Conservation (phyloP, 2,329 filamentous ascomycete genomes). For the Dothistroma septosporum region DNA sequence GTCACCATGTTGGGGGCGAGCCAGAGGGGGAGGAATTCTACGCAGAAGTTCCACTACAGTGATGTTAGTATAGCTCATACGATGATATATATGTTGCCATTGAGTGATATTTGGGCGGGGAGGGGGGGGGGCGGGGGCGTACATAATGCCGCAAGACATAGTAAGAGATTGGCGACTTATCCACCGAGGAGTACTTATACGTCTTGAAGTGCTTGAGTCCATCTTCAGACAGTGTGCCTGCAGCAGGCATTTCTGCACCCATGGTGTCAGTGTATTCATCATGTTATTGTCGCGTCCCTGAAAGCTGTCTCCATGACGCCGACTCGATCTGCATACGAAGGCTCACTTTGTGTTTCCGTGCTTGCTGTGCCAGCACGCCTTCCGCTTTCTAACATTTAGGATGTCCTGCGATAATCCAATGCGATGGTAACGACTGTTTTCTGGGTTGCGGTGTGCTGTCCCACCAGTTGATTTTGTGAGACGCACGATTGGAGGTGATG, state of each 20-base stretch:
- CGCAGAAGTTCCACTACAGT: constrained; percentile 88
- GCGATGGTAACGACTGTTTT: neutral
- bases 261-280: constrained; percentile 4
- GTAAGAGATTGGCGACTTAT: constrained; percentile 88
- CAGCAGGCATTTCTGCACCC: constrained; percentile 13
- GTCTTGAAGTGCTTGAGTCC: constrained; percentile 84
- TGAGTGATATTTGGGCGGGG: too few relatives aligned
- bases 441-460: neutral
- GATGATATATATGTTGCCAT: neutral
- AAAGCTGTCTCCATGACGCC: neutral
- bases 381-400: constrained; percentile 3
- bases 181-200: constrained; percentile 97
- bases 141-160: constrained; percentile 96
- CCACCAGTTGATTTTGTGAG: constrained; percentile 1
- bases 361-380: neutral
- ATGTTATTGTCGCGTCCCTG: too few relatives aligned
- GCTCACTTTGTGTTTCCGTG: neutral
- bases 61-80: constrained; percentile 1
- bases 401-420: neutral
- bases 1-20: constrained; percentile 98
- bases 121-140: constrained; percentile 41
- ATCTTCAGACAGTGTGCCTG: constrained; percentile 66
- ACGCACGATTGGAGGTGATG: constrained; percentile 1
- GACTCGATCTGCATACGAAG: neutral
- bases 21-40: constrained; percentile 89